phyloP scores from a whole-genome alignment of 345 rosid species.

The Pelargonium nanum region DNA sequence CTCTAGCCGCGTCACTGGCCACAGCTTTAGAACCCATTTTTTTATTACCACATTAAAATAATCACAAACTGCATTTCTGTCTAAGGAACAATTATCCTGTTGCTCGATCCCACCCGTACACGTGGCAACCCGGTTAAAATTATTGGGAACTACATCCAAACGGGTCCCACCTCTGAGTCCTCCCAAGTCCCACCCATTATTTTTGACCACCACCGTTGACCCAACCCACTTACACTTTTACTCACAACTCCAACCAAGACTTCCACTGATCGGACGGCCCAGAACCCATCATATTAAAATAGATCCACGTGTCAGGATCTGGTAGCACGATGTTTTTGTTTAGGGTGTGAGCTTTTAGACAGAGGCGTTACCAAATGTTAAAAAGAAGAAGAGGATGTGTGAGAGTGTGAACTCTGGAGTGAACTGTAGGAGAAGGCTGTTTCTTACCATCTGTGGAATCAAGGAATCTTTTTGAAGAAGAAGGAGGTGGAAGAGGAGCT shows the following conservation, averaged over 20 bases:
- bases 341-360: background rate
- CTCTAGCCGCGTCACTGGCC: too few relatives aligned
- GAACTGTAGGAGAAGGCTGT: background rate
- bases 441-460: background rate
- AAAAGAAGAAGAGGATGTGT: too few relatives aligned
- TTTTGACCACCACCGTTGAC: background rate
- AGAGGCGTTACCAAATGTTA: background rate
- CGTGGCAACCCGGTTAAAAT: background rate
- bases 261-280: background rate
- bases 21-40: too few relatives aligned
- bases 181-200: background rate
- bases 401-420: background rate
- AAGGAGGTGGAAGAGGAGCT: background rate
- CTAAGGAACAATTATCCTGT: background rate
- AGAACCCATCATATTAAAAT: background rate
- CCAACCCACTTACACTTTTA: too few relatives aligned
- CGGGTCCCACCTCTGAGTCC: background rate
- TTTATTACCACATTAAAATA: too few relatives aligned
- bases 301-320: background rate
- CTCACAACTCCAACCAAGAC: background rate
- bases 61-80: too few relatives aligned
- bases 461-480: background rate
- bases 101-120: background rate
- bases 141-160: background rate
- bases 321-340: background rate